Conservation (phyloP, 371 early-diverging fungal genomes). For the Mucor ambiguus region DNA sequence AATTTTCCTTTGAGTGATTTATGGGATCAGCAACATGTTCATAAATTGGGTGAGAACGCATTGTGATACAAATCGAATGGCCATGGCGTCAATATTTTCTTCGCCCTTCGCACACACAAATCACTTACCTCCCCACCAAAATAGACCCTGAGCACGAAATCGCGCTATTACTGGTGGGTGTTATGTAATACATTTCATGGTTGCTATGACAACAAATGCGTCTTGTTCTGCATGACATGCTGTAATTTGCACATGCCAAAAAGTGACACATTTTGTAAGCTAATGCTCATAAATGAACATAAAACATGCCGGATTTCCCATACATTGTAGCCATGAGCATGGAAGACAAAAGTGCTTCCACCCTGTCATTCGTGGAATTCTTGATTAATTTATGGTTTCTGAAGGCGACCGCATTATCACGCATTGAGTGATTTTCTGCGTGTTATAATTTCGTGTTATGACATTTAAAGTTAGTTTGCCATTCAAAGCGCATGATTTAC, state of each 20-base stretch:
- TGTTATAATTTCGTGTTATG: not conserved
- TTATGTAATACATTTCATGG: not conserved
- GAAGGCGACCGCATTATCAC: not conserved
- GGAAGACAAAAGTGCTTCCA: not conserved
- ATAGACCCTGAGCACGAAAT: not conserved
- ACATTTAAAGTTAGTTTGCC: not conserved
- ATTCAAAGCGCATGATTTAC: not conserved
- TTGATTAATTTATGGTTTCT: not conserved
- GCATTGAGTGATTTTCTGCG: not conserved
- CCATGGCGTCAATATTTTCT: not conserved
- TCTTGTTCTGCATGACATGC: not conserved
- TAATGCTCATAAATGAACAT: not conserved
- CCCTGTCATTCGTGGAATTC: not conserved
- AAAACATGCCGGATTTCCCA: not conserved
- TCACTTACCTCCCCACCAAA: not conserved
- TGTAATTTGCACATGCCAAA: not conserved
- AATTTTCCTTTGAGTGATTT: not conserved
- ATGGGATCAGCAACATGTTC: not conserved
- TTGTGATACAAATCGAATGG: conserved; percentile 1
- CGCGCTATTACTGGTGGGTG: not conserved
- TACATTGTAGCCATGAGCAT: not conserved
- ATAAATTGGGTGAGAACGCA: not conserved
- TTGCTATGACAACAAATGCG: not conserved
- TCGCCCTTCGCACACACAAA: not conserved
- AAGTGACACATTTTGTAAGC: not conserved